A percentile compares a stretch with the other conserved stretches of the same genome.
These are phyloP conservation scores for Talaromyces islandicus DNA, from an alignment of 2,329 filamentous ascomycete species.

Conservation along the genomic window DNA sequence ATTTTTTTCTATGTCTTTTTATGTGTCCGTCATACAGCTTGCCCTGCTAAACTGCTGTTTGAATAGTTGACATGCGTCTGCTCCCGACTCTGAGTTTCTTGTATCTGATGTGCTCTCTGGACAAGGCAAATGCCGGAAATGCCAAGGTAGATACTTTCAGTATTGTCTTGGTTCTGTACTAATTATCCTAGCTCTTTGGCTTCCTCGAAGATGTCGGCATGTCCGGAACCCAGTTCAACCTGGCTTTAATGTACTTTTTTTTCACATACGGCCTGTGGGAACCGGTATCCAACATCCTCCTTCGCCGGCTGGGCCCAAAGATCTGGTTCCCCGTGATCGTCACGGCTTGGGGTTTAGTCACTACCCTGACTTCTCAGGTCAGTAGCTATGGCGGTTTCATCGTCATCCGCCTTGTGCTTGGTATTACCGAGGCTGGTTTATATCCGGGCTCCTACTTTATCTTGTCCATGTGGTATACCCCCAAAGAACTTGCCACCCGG, in stretches of 20 bases:
- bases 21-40: background rate
- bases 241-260: slow-evolving; percentile 31
- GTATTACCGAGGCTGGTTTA: slow-evolving; percentile 58
- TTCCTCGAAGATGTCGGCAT: slow-evolving; percentile 58
- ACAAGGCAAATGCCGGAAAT: slow-evolving; percentile 69
- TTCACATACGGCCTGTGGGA: slow-evolving; percentile 19
- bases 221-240: slow-evolving; percentile 62
- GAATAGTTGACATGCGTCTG: slow-evolving; percentile 54
- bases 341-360: slow-evolving; percentile 15
- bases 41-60: background rate
- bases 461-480: slow-evolving; percentile 71
- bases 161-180: background rate
- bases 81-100: slow-evolving; percentile 61
- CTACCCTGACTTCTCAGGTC: slow-evolving; percentile 7
- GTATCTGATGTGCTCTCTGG: slow-evolving; percentile 69
- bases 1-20: background rate
- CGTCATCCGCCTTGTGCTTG: slow-evolving; percentile 52
- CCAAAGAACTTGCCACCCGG: slow-evolving; percentile 67
- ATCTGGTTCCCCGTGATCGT: slow-evolving; percentile 18
- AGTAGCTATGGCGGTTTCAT: slow-evolving; percentile 26
- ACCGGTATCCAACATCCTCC: slow-evolving; percentile 20
- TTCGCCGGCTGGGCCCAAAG: slow-evolving; percentile 35
- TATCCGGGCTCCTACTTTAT: slow-evolving; percentile 64
- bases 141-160: slow-evolving; percentile 52
- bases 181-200: slow-evolving; percentile 31